Conservation (phyloP, 163 green algal species). For the Prototheca cutis region DNA sequence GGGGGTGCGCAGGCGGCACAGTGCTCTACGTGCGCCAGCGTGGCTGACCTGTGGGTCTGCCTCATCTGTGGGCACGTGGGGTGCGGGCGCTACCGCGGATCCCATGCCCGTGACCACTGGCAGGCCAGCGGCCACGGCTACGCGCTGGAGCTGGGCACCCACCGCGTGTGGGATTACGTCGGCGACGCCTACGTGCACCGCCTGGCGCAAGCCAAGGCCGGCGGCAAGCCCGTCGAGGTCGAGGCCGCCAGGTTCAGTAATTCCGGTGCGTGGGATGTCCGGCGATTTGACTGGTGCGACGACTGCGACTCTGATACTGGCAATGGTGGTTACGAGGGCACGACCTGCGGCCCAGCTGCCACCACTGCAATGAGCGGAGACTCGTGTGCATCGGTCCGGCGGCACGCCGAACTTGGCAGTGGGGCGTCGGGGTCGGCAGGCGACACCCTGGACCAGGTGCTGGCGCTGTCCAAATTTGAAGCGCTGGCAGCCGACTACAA, state of each 20-base stretch:
- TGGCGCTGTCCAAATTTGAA: slow-evolving; percentile 55
- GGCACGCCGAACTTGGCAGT: too few relatives aligned
- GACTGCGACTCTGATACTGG: too few relatives aligned
- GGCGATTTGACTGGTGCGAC: too few relatives aligned
- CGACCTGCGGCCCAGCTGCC: background rate
- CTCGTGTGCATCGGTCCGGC: too few relatives aligned
- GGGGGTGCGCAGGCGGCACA: slow-evolving; percentile 29
- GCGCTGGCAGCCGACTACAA: slow-evolving; percentile 78
- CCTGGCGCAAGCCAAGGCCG: slow-evolving; percentile 82
- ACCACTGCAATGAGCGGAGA: too few relatives aligned
- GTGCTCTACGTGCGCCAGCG: slow-evolving; percentile 35
- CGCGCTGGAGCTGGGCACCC: slow-evolving; percentile 84
- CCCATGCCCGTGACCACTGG: slow-evolving; percentile 83
- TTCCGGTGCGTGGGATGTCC: too few relatives aligned
- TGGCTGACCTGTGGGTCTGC: slow-evolving; percentile 92
- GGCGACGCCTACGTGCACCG: slow-evolving; percentile 94
- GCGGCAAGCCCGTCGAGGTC: slow-evolving; percentile 94
- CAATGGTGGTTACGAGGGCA: background rate
- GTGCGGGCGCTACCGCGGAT: slow-evolving; percentile 74
- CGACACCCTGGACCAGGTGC: background rate
- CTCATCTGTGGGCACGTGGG: slow-evolving; percentile 97
- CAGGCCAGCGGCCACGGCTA: slow-evolving; percentile 78
- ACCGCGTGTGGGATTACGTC: slow-evolving; percentile 95
- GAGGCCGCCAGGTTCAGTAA: too few relatives aligned
- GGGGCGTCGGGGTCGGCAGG: too few relatives aligned